Conservation (phyloP, 1,284 basidiomycete genomes). For the Megacollybia platyphylla region DNA sequence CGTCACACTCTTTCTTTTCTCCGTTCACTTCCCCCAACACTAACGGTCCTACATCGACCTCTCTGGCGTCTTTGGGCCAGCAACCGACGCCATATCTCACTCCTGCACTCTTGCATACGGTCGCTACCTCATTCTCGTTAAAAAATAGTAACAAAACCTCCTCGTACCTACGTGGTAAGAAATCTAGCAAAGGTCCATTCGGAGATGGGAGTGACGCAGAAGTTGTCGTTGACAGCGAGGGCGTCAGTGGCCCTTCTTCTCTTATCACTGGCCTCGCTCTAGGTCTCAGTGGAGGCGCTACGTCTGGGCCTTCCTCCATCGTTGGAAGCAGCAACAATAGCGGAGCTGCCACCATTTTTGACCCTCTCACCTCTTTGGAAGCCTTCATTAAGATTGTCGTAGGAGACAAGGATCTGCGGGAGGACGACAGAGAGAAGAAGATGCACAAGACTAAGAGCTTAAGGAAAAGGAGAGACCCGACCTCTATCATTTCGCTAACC, state of each 20-base stretch:
- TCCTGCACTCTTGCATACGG: conserved; percentile 12
- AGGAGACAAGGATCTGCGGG: conserved; percentile 8
- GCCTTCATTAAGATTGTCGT: conserved; percentile 18
- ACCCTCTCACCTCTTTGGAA: conserved; percentile 32
- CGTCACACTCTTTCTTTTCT: background rate
- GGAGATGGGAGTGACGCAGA: background rate
- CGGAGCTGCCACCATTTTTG: conserved; percentile 20
- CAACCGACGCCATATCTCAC: conserved; percentile 30
- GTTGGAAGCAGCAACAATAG: background rate
- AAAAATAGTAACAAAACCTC: background rate
- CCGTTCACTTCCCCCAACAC: conserved; percentile 1
- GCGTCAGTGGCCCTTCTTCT: background rate
- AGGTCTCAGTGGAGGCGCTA: background rate
- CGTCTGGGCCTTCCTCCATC: background rate
- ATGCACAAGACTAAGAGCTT: conserved; percentile 10
- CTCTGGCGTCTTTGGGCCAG: conserved; percentile 20
- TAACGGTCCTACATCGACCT: background rate
- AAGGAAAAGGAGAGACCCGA: conserved; percentile 10
- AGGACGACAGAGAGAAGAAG: background rate
- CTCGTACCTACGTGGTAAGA: background rate
- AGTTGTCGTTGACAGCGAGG: background rate
- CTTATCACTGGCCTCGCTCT: background rate
- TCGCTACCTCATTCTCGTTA: background rate
- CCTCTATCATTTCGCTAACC: background rate
- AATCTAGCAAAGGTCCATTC: background rate